These are phyloP conservation scores for Termitomyces sp. DNA, from an alignment of 768 basidiomycete species.

Conservation along the genomic window DNA sequence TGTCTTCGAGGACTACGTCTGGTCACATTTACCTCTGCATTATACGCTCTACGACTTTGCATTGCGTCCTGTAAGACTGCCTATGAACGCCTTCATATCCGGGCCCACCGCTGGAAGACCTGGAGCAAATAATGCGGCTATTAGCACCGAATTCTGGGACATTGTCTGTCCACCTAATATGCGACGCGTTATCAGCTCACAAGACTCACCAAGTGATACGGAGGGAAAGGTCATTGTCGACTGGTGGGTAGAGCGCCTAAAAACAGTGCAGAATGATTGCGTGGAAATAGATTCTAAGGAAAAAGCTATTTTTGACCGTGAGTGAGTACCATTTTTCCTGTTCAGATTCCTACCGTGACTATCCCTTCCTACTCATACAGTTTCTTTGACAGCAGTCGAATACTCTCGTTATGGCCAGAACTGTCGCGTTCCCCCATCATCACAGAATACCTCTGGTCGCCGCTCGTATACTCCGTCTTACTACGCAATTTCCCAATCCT, in stretches of 20 bases:
- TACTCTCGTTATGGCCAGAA: constrained; percentile 40
- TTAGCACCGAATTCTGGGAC: constrained; percentile 47
- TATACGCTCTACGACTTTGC: constrained; percentile 52
- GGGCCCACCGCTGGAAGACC: constrained; percentile 52
- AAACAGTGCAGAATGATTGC: constrained; percentile 29
- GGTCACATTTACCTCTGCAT: constrained; percentile 49
- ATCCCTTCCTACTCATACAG: constrained; percentile 46
- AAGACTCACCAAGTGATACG: constrained; percentile 28
- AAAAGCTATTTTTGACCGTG: constrained; percentile 40
- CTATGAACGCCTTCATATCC: constrained; percentile 53
- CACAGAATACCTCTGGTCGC: constrained; percentile 55
- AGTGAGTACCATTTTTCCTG: constrained; percentile 28
- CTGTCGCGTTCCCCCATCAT: constrained; percentile 45
- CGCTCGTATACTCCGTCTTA: constrained; percentile 48
- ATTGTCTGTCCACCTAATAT: constrained; percentile 36
- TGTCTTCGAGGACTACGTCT: constrained; percentile 60
- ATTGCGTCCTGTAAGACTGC: constrained; percentile 46
- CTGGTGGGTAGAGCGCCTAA: constrained; percentile 45
- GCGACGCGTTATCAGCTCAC: constrained; percentile 29
- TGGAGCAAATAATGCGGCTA: constrained; percentile 27
- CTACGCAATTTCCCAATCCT: constrained; percentile 42
- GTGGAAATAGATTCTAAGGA: constrained; percentile 39
- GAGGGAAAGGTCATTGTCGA: constrained; percentile 39
- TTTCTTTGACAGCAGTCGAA: constrained; percentile 39
- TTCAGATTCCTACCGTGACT: neutral